These are phyloP conservation scores for Ambrosia trifida DNA, from an alignment of 129 eudicot genomes.

Conservation along the genomic window DNA sequence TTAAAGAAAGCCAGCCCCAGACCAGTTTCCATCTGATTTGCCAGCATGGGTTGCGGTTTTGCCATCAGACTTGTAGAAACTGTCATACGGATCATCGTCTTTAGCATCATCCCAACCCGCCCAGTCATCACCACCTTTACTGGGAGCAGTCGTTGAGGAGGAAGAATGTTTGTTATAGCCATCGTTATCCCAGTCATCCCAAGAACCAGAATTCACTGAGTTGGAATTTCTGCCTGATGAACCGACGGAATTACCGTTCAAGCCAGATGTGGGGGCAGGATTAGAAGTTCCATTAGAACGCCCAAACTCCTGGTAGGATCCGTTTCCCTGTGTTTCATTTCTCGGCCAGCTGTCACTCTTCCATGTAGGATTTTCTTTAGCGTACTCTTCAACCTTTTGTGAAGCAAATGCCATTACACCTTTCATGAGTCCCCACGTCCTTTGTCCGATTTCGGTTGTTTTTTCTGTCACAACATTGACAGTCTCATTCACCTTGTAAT, in stretches of 20 bases:
- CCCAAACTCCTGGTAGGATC: slow-evolving; percentile 60
- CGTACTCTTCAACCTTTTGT: slow-evolving; percentile 83
- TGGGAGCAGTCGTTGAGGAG: slow-evolving; percentile 45
- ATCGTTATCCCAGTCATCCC: slow-evolving; percentile 92
- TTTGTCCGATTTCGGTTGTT: slow-evolving; percentile 92
- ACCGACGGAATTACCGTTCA: slow-evolving; percentile 40
- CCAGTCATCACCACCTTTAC: slow-evolving; percentile 66
- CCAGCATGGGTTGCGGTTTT: slow-evolving; percentile 40
- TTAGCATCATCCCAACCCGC: slow-evolving; percentile 93
- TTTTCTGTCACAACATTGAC: slow-evolving; percentile 85
- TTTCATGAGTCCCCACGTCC: slow-evolving; percentile 94
- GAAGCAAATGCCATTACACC: slow-evolving; percentile 97
- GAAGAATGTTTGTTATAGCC: slow-evolving; percentile 50
- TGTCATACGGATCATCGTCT: slow-evolving; percentile 79
- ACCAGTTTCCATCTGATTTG: slow-evolving; percentile 76
- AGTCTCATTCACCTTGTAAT: slow-evolving; percentile 91
- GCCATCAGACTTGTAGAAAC: slow-evolving; percentile 50
- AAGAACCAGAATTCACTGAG: slow-evolving; percentile 60
- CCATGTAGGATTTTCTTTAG: slow-evolving; percentile 62
- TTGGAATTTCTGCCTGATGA: slow-evolving; percentile 48
- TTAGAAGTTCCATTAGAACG: slow-evolving; percentile 40
- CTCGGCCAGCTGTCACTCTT: slow-evolving; percentile 54
- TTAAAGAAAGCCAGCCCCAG: slow-evolving; percentile 83
- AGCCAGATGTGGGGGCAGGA: slow-evolving; percentile 38
- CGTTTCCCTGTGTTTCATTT: slow-evolving; percentile 55